Base-by-base conservation (phyloP, 2,329 filamentous ascomycete genomes). In the Aspergillus brasiliensis region DNA sequence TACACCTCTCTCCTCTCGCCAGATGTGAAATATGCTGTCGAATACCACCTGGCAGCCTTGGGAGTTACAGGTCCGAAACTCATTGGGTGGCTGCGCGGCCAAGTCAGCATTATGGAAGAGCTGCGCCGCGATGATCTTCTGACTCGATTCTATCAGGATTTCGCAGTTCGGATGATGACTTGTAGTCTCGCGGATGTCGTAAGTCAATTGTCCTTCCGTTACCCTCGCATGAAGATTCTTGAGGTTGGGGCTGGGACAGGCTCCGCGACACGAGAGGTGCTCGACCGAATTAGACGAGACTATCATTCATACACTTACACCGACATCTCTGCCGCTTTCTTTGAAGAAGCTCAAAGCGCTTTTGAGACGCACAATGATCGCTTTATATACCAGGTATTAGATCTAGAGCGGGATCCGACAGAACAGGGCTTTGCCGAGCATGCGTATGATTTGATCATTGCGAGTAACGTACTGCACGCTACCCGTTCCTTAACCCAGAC, bases 221-320 rank as follows among this genome's bases (percentile, higher is more conserved):
- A 73, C 46, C 77, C 75, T 1, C 66, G 66, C 28, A 68, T 74
- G 47, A 74, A 73, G 3, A 71, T 79, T 23, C 64, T 80, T 3
- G 28, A 54, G 3, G 49, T 58, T 7, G 66, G 62, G 4, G 79
- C 76, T 3, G 78, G 79, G 1, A 78, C 76, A n/a, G 78, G 76
- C 68, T 71, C 19, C 68, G 75, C 2, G 78, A 59, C 57, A 7
- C 77, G 0, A 55, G 65, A 2, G 56, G 55, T 80, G 5, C 63
- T 81, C 8, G 54, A 62, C 2, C 56, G 53, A 5, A 62, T 78
- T 25, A 70, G 67, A 1, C 23, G 62, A 3, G 48, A 59, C 3
- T 77, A 72, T 28, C 64, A 66, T 11, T 71, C 67, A 0, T 82
- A 82, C 64, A 78, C 75, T 0, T 83, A 73, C 66, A 82, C 81